Conservation (phyloP, 495 filamentous ascomycete genomes). For the Parachaetomium inaequale region DNA sequence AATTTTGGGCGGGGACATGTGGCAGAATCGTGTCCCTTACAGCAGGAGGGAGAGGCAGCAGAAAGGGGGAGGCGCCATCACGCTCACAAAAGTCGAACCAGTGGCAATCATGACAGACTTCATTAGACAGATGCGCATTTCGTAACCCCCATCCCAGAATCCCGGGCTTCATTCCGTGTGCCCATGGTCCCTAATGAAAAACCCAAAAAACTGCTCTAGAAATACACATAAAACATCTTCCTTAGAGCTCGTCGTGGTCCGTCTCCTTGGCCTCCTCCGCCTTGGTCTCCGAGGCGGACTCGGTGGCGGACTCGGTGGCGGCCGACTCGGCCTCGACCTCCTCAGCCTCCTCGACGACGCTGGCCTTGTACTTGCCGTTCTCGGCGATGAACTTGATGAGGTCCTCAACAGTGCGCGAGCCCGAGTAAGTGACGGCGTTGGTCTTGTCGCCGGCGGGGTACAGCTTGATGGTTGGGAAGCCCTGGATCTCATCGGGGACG, state of each 20-base stretch:
- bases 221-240: conserved; percentile 24
- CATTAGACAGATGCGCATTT: conserved; percentile 33
- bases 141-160: conserved; percentile 26
- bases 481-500: conserved; percentile 91
- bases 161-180: conserved; percentile 16
- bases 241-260: conserved; percentile 66
- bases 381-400: conserved; percentile 90
- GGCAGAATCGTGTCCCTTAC: conserved; percentile 22
- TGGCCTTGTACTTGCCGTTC: conserved; percentile 82
- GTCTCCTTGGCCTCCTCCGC: conserved; percentile 40
- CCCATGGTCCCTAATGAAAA: conserved; percentile 26
- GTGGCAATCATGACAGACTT: conserved; percentile 1
- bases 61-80: not conserved
- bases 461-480: conserved; percentile 99
- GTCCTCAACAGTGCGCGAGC: conserved; percentile 88
- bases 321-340: conserved; percentile 46
- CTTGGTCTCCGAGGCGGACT: conserved; percentile 30
- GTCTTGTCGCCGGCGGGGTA: conserved; percentile 88
- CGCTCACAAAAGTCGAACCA: not conserved
- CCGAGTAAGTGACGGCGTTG: conserved; percentile 78
- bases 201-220: conserved; percentile 26
- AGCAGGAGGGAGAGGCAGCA: not conserved
- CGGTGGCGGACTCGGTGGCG: conserved; percentile 38
- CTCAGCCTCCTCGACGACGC: conserved; percentile 52
- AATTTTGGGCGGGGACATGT: conserved; percentile 21